Evolutionary conservation across 225 moss, liverwort and hornwort species (phyloP), one percentile per base, ranked within the genome.

Genomic region (Physcomitrellopsis africana): DNA sequence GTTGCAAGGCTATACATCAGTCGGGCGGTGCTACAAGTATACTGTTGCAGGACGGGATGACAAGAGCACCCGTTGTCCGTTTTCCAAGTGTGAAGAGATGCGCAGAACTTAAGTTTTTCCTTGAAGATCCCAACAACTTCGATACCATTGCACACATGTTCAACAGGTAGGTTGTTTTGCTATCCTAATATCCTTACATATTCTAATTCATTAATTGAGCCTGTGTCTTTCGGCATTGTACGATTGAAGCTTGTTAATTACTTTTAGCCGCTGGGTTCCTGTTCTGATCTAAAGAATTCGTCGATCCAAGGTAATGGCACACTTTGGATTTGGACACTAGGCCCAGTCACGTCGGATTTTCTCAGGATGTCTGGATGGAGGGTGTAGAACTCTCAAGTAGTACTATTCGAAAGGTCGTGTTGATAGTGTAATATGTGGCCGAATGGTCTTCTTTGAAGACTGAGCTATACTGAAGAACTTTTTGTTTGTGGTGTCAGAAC

Each of bases 21-120:
- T 92, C 93, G n/a, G 97, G 97, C 32, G 97, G 97, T 61, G 97
- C 97, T 0, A 84, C 89, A 17, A 92, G 87, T 41, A 80, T 90
- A 0, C 67, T 97, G 60, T 54, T 91, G 17, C 84, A 81, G 76
- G 97, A 97, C 52, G 91, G 92, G 4, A 97, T 97, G 90, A 93
- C 97, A 41, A 87, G 97, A 59, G 97, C 97, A 7, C 97, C 94
- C 13, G 97, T 94, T n/a, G 97, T 93, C n/a, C 86, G 94, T 10
- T 93, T 97, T 45, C 73, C 84, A 17, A 67, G 26, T 9, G 88
- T 81, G 16, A 94, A 94, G 58, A 81, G 90, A 65, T 87, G 91
- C 49, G 96, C 96, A 1, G 96, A 92, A 49, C 83, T 97, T 8
- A 97, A 97, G 86, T 92, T 88, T 67, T 97, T 89, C 32, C 5